These are phyloP conservation scores for Phaeotremella fagi DNA, from an alignment of 768 basidiomycete species.

Conservation along the genomic window DNA sequence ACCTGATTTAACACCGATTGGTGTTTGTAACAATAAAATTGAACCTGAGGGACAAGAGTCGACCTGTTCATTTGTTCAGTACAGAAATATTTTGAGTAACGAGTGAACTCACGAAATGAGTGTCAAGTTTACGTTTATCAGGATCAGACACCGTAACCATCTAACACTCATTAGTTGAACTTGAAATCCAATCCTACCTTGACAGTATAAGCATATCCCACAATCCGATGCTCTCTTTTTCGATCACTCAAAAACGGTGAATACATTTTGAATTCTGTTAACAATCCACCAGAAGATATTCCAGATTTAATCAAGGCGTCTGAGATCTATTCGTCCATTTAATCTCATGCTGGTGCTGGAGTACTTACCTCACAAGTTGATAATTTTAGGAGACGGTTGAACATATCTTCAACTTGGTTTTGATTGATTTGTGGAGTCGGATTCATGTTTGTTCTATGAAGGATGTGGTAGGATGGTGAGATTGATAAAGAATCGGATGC, in stretches of 20 bases:
- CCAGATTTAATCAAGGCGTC: conserved; percentile 82
- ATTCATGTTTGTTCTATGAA: no score
- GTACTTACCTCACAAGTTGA: conserved; percentile 19
- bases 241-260: conserved; percentile 51
- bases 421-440: neutral
- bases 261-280: conserved; percentile 68
- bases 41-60: conserved; percentile 65
- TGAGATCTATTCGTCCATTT: no score
- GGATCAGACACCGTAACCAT: conserved; percentile 64
- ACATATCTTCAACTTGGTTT: neutral
- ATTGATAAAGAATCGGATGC: no score
- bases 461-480: no score
- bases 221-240: conserved; percentile 52
- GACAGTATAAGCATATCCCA: conserved; percentile 82
- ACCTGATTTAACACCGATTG: conserved; percentile 71
- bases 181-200: conserved; percentile 42
- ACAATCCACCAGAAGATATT: conserved; percentile 64
- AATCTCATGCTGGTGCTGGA: no score
- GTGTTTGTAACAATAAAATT: conserved; percentile 70
- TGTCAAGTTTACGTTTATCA: conserved; percentile 59
- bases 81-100: neutral
- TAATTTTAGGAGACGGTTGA: conserved; percentile 3
- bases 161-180: conserved; percentile 14
- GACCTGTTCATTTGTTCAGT: conserved; percentile 27
- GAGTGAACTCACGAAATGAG: conserved; percentile 63